Conservation (phyloP, 2,329 filamentous ascomycete genomes). For the Ramularia endophylla region DNA sequence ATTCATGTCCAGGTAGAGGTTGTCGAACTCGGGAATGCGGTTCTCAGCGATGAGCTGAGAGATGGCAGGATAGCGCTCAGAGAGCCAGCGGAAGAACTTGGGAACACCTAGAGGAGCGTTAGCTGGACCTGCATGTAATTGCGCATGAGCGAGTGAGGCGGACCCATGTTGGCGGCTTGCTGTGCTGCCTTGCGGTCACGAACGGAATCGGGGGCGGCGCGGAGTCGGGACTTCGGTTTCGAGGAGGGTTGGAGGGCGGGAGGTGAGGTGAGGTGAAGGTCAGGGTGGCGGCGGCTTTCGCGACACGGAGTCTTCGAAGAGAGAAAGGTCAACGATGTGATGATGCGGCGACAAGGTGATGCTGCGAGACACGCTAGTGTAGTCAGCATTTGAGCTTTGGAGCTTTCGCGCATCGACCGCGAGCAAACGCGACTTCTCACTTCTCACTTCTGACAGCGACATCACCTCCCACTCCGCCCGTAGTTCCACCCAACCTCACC, state of each 20-base stretch:
- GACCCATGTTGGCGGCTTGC: conserved; percentile 30
- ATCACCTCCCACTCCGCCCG: too few species aligned
- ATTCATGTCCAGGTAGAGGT: conserved; percentile 97
- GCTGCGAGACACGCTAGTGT: too few species aligned
- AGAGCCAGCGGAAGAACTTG: conserved; percentile 99
- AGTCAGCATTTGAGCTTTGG: too few species aligned
- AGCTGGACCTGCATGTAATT: too few species aligned
- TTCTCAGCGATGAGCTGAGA: conserved; percentile 98
- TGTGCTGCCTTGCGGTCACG: conserved; percentile 25
- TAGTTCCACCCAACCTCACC: too few species aligned
- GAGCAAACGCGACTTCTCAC: too few species aligned
- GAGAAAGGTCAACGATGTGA: conserved; percentile 17
- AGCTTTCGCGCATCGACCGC: too few species aligned
- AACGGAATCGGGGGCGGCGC: conserved; percentile 1
- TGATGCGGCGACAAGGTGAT: too few species aligned
- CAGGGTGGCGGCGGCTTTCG: conserved; percentile 22
- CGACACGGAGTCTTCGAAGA: conserved; percentile 35
- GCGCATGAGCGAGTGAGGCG: conserved; percentile 4
- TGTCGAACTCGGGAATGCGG: conserved; percentile 97
- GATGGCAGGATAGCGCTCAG: conserved; percentile 96
- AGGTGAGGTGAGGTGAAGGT: conserved; percentile 11
- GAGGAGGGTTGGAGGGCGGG: conserved; percentile 4
- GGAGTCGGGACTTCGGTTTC: neutral
- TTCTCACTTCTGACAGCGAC: too few species aligned
- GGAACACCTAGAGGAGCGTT: conserved; percentile 61